These are phyloP conservation scores for Phytopythium cucurbitacearum DNA, from an alignment of 352 stramenopile species.

Conservation along the genomic window DNA sequence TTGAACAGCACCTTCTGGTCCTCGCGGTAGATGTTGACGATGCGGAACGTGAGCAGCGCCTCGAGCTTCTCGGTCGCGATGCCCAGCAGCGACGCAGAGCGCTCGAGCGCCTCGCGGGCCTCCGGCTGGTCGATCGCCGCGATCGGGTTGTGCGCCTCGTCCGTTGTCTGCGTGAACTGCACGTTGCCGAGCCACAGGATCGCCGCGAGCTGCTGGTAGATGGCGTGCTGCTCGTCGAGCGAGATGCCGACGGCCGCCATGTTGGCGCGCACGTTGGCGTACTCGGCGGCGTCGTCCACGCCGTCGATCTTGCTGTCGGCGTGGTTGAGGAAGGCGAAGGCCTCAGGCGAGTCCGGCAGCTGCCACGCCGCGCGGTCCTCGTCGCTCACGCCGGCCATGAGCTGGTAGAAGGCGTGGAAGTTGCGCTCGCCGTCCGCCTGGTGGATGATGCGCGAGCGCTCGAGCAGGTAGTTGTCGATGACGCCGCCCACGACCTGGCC, in stretches of 20 bases:
- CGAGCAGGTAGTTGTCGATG: constrained; percentile 90
- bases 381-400: constrained; percentile 67
- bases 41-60: constrained; percentile 70
- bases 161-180: constrained; percentile 65
- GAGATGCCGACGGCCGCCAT: constrained; percentile 71
- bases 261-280: constrained; percentile 49
- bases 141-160: constrained; percentile 72
- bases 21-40: constrained; percentile 74
- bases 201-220: constrained; percentile 76
- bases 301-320: constrained; percentile 65
- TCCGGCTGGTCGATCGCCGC: constrained; percentile 54
- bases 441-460: constrained; percentile 87
- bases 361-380: constrained; percentile 52
- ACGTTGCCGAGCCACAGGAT: constrained; percentile 87
- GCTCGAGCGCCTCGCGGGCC: constrained; percentile 48
- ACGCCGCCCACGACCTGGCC: constrained; percentile 79
- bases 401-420: constrained; percentile 94
- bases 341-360: constrained; percentile 32
- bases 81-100: constrained; percentile 55
- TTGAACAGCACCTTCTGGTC: constrained; percentile 79
- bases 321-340: constrained; percentile 71
- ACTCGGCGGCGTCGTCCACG: constrained; percentile 74
- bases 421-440: constrained; percentile 89
- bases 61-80: constrained; percentile 62
- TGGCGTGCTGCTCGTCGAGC: constrained; percentile 57